Base-by-base conservation (phyloP, 805 yeast genomes). In the Lipomyces kockii region DNA sequence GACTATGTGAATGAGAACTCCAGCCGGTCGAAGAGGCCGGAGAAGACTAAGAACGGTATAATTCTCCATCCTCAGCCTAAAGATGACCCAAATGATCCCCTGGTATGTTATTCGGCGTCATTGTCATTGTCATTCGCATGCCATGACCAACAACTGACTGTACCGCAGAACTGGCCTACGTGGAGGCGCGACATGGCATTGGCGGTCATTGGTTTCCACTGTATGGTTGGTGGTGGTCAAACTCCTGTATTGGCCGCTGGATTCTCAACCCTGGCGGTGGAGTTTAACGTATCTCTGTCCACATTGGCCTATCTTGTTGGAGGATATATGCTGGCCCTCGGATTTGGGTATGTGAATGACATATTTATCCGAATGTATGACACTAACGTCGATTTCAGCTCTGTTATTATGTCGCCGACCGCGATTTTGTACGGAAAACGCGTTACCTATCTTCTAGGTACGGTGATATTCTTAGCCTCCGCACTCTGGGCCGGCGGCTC, bases 211-310 rank as follows among this genome's bases (percentile, higher is more conserved):
- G 89, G 89, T 4, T 81, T 84, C 71, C 88, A 84, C 68, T 84
- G 86, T 12, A 84, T 86, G 71, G 77, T 86, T 11, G 86, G 87
- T 3, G 90, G 89, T 37, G 89, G 90, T 39, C 87, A 84, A 76
- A 82, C 87, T 2, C 86, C 90, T 2, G 77, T 87, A 51, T 77
- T 86, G 64, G 89, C 89, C 0, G 86, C 89, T 0, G 89, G 87
- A 0, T 79, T 85, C 78, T 70, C 80, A 14, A 67, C 72, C 3
- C 74, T 87, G 63, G 76, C 78, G 46, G 65, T 35, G 1, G 85
- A 85, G 72, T 86, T 86, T 72, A 68, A 79, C 68, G 80, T 78
- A 51, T 73, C 84, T 5, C 74, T 81, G 29, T 72, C 83, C 20
- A 79, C 78, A 2, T 76, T 85, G 17, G 80, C 89, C 0, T 86